phyloP scores from a whole-genome alignment of 2,329 filamentous ascomycete species.

The Leptographium radiaticola region DNA sequence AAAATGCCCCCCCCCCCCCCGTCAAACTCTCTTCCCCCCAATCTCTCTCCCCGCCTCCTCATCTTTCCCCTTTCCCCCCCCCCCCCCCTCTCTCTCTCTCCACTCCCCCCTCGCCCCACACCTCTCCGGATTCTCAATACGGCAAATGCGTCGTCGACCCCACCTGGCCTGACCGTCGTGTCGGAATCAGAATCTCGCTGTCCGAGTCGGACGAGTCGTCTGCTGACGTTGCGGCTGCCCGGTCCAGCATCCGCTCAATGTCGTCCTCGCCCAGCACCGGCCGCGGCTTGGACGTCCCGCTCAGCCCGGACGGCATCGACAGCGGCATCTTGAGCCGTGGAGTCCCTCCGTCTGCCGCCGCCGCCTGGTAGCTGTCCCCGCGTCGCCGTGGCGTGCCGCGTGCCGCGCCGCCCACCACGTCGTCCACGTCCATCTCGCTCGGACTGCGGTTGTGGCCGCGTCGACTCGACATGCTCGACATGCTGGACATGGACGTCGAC shows the following conservation, averaged over 20 bases:
- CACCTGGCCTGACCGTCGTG: constrained; percentile 6
- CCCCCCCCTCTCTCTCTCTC: too few relatives aligned
- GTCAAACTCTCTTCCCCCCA: too few relatives aligned
- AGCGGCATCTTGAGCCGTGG: constrained; percentile 27
- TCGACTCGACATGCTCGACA: constrained; percentile 13
- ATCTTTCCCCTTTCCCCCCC: too few relatives aligned
- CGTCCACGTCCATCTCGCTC: constrained; percentile 35
- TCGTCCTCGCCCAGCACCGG: constrained; percentile 38
- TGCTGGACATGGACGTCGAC: too few relatives aligned
- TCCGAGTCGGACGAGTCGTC: constrained; percentile 44
- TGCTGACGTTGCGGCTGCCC: constrained; percentile 30
- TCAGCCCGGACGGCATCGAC: constrained; percentile 36
- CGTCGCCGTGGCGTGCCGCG: constrained; percentile 29
- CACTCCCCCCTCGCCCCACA: too few relatives aligned
- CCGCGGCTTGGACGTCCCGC: constrained; percentile 24
- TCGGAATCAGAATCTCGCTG: constrained; percentile 39
- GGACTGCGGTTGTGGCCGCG: constrained; percentile 15
- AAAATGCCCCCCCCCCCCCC: too few relatives aligned
- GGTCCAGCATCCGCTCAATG: constrained; percentile 45
- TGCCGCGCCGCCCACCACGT: constrained; percentile 14
- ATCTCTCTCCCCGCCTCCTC: too few relatives aligned
- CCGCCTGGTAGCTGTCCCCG: constrained; percentile 14
- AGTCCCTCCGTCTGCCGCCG: constrained; percentile 11
- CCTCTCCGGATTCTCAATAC: too few relatives aligned
- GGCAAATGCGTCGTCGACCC: not conserved